These are phyloP conservation scores for Iberis amara DNA, from an alignment of 441 rosid species.

Conservation along the genomic window DNA sequence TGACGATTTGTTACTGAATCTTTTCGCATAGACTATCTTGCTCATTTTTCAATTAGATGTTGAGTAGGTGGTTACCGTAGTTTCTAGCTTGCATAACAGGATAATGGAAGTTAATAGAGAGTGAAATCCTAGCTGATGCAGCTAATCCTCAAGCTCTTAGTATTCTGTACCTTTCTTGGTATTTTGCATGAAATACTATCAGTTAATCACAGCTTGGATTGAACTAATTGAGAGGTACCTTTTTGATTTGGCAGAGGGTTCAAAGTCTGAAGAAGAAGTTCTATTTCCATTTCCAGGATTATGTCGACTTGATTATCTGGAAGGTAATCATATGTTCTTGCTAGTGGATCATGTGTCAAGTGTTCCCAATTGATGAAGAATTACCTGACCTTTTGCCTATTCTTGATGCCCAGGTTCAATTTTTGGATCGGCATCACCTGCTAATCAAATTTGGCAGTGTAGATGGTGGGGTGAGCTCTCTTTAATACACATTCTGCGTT, in stretches of 20 bases:
- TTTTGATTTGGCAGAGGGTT: conserved; percentile 48
- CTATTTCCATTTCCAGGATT: conserved; percentile 90
- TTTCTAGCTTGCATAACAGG: neutral
- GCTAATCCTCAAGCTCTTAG: neutral
- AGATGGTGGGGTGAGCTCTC: conserved; percentile 83
- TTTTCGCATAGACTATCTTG: neutral
- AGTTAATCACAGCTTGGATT: neutral
- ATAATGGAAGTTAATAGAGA: neutral
- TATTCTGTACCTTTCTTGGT: neutral
- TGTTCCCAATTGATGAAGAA: neutral
- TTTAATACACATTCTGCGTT: neutral
- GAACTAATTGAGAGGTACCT: conserved; percentile 16
- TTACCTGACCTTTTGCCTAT: conserved; percentile 12
- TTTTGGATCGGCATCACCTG: conserved; percentile 91
- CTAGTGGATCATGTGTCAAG: conserved; percentile 8
- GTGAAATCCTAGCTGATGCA: conserved; percentile 4
- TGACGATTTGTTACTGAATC: neutral
- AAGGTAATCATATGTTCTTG: conserved; percentile 43
- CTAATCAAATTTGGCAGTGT: conserved; percentile 88
- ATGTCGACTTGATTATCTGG: conserved; percentile 85
- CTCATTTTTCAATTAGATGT: neutral
- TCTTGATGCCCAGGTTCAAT: conserved; percentile 62
- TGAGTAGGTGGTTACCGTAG: neutral
- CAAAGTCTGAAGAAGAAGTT: conserved; percentile 87
- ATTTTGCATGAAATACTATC: neutral